Conservation (phyloP, 768 basidiomycete species). For the Phylloporus scabripes region DNA sequence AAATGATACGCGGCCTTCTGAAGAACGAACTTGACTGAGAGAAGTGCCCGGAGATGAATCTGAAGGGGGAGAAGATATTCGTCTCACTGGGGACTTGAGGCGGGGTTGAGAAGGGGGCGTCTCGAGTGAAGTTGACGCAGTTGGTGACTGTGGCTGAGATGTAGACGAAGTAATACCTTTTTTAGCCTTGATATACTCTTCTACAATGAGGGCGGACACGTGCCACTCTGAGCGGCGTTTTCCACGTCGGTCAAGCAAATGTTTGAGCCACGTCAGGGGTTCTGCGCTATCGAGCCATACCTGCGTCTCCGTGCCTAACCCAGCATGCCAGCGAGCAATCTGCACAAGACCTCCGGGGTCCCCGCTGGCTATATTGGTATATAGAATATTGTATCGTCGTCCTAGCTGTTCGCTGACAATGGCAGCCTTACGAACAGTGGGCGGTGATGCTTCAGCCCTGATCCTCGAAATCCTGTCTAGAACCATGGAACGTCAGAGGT, state of each 20-base stretch:
- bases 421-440: conserved; percentile 57
- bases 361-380: conserved; percentile 31
- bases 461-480: conserved; percentile 57
- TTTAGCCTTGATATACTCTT: conserved; percentile 54
- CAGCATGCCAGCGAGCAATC: conserved; percentile 57
- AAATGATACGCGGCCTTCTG: conserved; percentile 52
- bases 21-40: conserved; percentile 34
- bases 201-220: conserved; percentile 62
- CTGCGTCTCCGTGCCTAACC: conserved; percentile 42
- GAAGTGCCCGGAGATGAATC: conserved; percentile 38
- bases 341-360: conserved; percentile 41
- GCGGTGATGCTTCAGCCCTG: conserved; percentile 42
- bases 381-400: conserved; percentile 58
- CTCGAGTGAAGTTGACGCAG: conserved; percentile 13
- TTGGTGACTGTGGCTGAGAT: conserved; percentile 10
- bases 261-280: conserved; percentile 70
- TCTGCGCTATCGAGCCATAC: conserved; percentile 58
- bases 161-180: conserved; percentile 17
- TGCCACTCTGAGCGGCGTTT: conserved; percentile 50
- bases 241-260: conserved; percentile 46
- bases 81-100: conserved; percentile 14
- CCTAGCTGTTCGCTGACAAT: conserved; percentile 61
- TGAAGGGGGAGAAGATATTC: conserved; percentile 32
- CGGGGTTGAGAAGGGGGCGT: conserved; percentile 7
- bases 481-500: neutral